Percentiles rank a stretch among this genome's conserved stretches.
Conservation (phyloP, 2,329 filamentous ascomycete species). For the Sphaerulina vaccinii region DNA sequence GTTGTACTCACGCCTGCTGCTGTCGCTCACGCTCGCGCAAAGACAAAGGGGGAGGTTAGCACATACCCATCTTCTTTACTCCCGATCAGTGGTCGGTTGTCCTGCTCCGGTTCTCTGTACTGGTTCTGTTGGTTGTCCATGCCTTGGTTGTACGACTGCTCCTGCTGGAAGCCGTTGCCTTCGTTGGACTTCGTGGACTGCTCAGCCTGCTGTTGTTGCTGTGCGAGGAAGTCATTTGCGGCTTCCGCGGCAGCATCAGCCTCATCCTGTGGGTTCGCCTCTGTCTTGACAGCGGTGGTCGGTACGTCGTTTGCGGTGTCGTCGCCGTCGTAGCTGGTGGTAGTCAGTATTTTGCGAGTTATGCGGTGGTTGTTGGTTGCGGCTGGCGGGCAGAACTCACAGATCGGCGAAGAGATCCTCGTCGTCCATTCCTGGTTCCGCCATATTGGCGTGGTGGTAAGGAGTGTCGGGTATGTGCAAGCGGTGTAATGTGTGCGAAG, state of each 20-base stretch:
- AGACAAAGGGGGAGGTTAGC: slow-evolving; percentile 9
- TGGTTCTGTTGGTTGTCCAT: slow-evolving; percentile 32
- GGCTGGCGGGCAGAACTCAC: slow-evolving; percentile 55
- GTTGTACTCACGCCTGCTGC: not conserved
- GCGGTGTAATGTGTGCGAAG: not conserved
- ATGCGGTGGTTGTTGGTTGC: not conserved
- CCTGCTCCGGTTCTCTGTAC: slow-evolving; percentile 33
- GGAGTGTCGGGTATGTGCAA: slow-evolving; percentile 21
- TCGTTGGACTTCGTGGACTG: slow-evolving; percentile 22
- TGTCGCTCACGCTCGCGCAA: slow-evolving; percentile 16
- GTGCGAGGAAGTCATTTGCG: slow-evolving; percentile 10
- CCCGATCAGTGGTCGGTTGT: slow-evolving; percentile 55
- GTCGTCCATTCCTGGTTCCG: slow-evolving; percentile 75
- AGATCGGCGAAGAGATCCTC: slow-evolving; percentile 95
- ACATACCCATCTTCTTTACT: slow-evolving; percentile 93
- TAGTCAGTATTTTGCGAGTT: slow-evolving; percentile 13
- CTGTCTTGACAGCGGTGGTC: slow-evolving; percentile 19
- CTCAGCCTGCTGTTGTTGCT: slow-evolving; percentile 9
- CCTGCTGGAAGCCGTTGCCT: slow-evolving; percentile 29
- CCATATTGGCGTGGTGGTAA: slow-evolving; percentile 54
- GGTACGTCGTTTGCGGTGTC: slow-evolving; percentile 55
- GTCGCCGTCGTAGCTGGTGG: slow-evolving; percentile 51
- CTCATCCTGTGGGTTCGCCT: slow-evolving; percentile 21
- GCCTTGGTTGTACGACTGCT: slow-evolving; percentile 27
- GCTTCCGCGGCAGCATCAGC: slow-evolving; percentile 15